Evolutionary conservation across 179 eudicot genomes (phyloP), one percentile per base, ranked within the genome.

Genomic region (Corrigiola litoralis): DNA sequence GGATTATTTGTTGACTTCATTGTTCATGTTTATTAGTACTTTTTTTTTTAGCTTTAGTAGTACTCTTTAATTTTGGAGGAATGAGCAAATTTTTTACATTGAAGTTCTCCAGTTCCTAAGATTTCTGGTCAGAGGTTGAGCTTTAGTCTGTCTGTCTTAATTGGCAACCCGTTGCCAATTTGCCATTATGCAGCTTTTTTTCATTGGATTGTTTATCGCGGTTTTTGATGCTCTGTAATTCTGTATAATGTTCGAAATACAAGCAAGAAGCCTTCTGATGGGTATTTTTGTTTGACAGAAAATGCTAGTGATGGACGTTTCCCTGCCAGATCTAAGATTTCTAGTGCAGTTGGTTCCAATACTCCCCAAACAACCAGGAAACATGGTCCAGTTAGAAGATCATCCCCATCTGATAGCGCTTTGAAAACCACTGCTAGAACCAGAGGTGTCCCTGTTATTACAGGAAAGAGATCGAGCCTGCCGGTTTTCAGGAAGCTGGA

Each of bases 401-500:
- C 78, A 21, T 70, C 85, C 58, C 69, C 76, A 18, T 61, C 75
- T 47, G 81, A 78, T 65, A 75, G 79, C 70, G 80, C 88, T 59
- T 29, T 78, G 36, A 71, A 80, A 73, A 70, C 87, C 36, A 72
- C 81, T 5, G 82, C 82, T 16, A 36, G 79, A 66, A 87, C 77
- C 71, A 82, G 76, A 73, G 82, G 74, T 49, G 68, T 81, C 69
- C 52, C 70, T 38, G 82, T 66, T 55, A 68, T 49, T 47, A 55
- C 61, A 54, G 82, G 75, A 40, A 83, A 72, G 75, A 83, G 72
- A 75, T 66, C 78, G 60, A 80, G 84, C 57, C 82, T 74, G 42
- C 84, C 83, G 34, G 73, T 77, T 84, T 72, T 80, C 58, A 70
- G 87, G 65, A 89, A 87, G 71, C 77, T 82, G 42, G 90, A 81